A percentile compares a stretch with the other conserved stretches of the same genome.
These are phyloP conservation scores for Bipolaris sorokiniana DNA, from an alignment of 2,329 filamentous ascomycete genomes.

Conservation along the genomic window DNA sequence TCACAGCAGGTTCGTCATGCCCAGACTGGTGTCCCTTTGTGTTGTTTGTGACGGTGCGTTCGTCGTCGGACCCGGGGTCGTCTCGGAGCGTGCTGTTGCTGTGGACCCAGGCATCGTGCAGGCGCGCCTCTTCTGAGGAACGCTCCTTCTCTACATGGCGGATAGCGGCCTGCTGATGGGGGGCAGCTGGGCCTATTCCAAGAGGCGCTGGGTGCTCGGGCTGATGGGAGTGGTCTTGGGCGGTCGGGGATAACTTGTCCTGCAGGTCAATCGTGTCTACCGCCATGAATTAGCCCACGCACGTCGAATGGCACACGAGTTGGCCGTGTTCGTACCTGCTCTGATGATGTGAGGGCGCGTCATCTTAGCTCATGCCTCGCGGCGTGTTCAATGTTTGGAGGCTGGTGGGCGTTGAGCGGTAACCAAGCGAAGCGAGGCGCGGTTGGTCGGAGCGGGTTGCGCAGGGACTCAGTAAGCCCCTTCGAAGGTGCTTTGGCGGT, in stretches of 20 bases:
- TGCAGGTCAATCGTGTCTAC: slow-evolving; percentile 95
- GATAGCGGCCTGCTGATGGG: slow-evolving; percentile 85
- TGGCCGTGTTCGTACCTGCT: slow-evolving; percentile 53
- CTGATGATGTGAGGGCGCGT: slow-evolving; percentile 63
- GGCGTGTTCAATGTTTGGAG: slow-evolving; percentile 17
- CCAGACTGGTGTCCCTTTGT: slow-evolving; percentile 26
- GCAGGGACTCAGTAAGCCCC: slow-evolving; percentile 17
- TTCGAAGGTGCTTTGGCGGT: slow-evolving; percentile 4
- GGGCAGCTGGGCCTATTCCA: slow-evolving; percentile 65
- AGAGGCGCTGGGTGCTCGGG: slow-evolving; percentile 58
- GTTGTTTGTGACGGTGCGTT: slow-evolving; percentile 42
- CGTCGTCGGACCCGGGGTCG: slow-evolving; percentile 66
- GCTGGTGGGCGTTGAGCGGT: slow-evolving; percentile 9
- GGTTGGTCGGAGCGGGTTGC: slow-evolving; percentile 33
- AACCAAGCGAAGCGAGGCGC: slow-evolving; percentile 39
- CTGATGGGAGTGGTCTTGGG: slow-evolving; percentile 76
- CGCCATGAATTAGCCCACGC: slow-evolving; percentile 33
- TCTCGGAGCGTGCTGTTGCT: slow-evolving; percentile 48
- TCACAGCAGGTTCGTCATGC: slow-evolving; percentile 42
- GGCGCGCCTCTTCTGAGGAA: slow-evolving; percentile 72
- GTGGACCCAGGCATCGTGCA: slow-evolving; percentile 61
- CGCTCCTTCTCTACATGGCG: slow-evolving; percentile 78
- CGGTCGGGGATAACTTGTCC: slow-evolving; percentile 79
- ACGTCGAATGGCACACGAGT: background rate
- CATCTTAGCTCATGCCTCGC: slow-evolving; percentile 53